Evolutionary conservation across 2,329 filamentous ascomycete genomes (phyloP).

Genomic region (Alternaria viburni): DNA sequence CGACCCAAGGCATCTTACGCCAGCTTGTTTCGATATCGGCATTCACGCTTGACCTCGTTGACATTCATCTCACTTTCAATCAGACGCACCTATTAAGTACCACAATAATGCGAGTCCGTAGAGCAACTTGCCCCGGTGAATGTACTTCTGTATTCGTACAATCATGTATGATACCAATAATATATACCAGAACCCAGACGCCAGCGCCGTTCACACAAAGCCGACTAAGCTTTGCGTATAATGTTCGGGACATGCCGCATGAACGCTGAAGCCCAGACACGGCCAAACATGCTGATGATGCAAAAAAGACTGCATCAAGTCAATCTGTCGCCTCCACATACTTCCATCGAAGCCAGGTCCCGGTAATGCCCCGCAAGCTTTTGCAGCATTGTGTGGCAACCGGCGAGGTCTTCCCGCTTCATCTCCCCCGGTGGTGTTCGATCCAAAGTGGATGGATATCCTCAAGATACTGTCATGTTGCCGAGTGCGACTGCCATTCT

Average conservation of each 20-base stretch:
- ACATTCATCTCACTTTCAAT: background rate
- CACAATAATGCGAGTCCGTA: background rate
- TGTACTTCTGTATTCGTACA: slow-evolving; percentile 1
- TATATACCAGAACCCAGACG: slow-evolving; percentile 5
- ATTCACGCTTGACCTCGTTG: background rate
- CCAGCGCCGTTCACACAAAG: slow-evolving; percentile 14
- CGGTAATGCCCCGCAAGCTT: slow-evolving; percentile 37
- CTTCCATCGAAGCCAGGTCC: background rate
- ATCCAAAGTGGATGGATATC: background rate
- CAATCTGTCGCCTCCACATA: slow-evolving; percentile 1
- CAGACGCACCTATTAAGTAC: background rate
- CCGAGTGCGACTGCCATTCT: slow-evolving; percentile 49
- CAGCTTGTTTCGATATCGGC: background rate
- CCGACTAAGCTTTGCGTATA: background rate
- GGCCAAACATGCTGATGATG: background rate
- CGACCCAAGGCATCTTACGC: background rate
- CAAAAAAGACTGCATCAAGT: background rate
- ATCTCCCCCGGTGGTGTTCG: background rate
- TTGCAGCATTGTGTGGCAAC: slow-evolving; percentile 41
- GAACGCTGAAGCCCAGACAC: slow-evolving; percentile 3
- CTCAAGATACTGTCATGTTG: slow-evolving; percentile 29
- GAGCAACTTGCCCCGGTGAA: slow-evolving; percentile 1
- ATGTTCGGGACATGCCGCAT: background rate
- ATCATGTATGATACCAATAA: slow-evolving; percentile 1
- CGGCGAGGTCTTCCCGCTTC: slow-evolving; percentile 10